Conservation (phyloP, 2,329 filamentous ascomycete genomes). For the Claviceps lovelessii region DNA sequence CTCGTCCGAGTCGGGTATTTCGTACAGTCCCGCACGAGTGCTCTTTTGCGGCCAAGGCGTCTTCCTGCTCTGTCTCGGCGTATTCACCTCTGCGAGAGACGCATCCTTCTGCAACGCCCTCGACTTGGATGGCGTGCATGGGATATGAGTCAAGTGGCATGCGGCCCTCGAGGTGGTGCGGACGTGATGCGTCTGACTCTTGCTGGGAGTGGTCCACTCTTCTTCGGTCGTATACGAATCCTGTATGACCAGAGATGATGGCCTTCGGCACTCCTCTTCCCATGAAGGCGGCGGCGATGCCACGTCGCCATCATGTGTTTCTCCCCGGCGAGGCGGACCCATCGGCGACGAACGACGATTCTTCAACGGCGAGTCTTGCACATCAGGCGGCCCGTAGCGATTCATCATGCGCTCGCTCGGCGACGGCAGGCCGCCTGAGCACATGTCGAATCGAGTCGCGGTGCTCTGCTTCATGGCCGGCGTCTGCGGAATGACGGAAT, state of each 20-base stretch:
- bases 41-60: slow-evolving; percentile 7
- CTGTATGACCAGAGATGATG: slow-evolving; percentile 25
- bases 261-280: slow-evolving; percentile 7
- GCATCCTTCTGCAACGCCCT: not conserved
- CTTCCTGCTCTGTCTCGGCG: slow-evolving; percentile 4
- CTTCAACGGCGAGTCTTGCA: slow-evolving; percentile 24
- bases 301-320: slow-evolving; percentile 10
- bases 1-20: slow-evolving; percentile 35
- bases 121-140: not conserved
- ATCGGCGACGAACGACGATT: slow-evolving; percentile 19
- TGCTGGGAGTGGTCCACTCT: slow-evolving; percentile 15
- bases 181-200: slow-evolving; percentile 9
- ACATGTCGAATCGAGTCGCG: slow-evolving; percentile 24
- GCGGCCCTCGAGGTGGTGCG: not conserved
- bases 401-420: slow-evolving; percentile 27
- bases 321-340: slow-evolving; percentile 8
- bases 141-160: not conserved
- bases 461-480: slow-evolving; percentile 19
- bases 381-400: slow-evolving; percentile 22
- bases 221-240: slow-evolving; percentile 30
- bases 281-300: slow-evolving; percentile 7
- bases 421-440: slow-evolving; percentile 25
- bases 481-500: slow-evolving; percentile 28
- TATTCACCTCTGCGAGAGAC: slow-evolving; percentile 11
- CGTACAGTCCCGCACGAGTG: slow-evolving; percentile 7